Evolutionary conservation across 306 rosid genomes (phyloP), one percentile per base, ranked within the genome.

Genomic region (Pachyrhizus erosus): DNA sequence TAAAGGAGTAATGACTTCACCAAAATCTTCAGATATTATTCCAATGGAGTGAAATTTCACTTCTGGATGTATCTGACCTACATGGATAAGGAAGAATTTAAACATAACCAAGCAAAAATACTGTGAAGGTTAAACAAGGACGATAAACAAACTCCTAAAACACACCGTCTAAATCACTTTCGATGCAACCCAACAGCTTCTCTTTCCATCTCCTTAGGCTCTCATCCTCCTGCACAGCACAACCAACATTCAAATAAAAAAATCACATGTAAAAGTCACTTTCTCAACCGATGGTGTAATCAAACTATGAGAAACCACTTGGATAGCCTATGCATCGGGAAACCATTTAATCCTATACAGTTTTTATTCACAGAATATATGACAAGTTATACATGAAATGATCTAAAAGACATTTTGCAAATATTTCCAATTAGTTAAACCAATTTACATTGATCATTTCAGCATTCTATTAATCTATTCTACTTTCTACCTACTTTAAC

Each of bases 191-290:
- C 62, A 95, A 90, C 80, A 95, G 89, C 91, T 93, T 89, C 90
- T 95, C 98, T 86, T 95, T 95, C 98, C 98, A 95, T 89, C 97
- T 93, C 85, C 98, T 89, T 43, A 95, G 89, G 90, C 98, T 95
- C 55, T 95, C 95, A 88, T 95, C 98, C 75, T 93, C 98, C 98
- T 95, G 84, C 73, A 80, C 64, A 80, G 27, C 78, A 84, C 58
- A 84, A 67, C 46, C 72, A 84, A 73, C 42, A 10, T 23, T 57
- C 31, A 57, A 9, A 1, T 26, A 74, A 64, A 31, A 73, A n/a
- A 54, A 6, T 0, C 3, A 43, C 18, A 3, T 13, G 46, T 3
- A 18, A 70, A 39, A 65, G 37, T 55, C 62, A 78, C 21, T 58
- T 76, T 58, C n/a, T 48, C 33, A 69, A 61, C 49, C 46, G 9